Conservation (phyloP, 805 yeast genomes). For the Saturnispora silvae region DNA sequence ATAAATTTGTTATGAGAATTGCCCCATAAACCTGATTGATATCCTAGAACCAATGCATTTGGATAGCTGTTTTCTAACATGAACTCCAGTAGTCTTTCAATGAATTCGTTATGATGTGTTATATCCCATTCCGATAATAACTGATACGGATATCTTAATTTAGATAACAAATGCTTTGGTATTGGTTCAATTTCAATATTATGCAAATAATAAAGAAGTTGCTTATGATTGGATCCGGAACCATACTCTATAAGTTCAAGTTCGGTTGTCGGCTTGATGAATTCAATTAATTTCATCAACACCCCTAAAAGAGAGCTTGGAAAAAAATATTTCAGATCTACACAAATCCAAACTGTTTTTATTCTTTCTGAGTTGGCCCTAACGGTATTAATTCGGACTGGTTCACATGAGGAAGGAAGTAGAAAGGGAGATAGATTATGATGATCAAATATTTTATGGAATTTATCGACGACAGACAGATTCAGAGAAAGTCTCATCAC, state of each 20-base stretch:
- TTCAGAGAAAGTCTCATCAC: slow-evolving; percentile 16
- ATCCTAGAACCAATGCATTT: slow-evolving; percentile 36
- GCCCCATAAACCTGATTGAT: slow-evolving; percentile 23
- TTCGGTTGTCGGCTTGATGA: not conserved
- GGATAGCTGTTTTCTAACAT: slow-evolving; percentile 22
- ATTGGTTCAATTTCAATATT: not conserved
- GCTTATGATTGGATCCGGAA: slow-evolving; percentile 6
- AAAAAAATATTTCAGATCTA: too few relatives aligned
- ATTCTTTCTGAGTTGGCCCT: too few relatives aligned
- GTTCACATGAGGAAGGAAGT: too few relatives aligned
- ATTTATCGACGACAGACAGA: slow-evolving; percentile 32
- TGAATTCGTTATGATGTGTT: slow-evolving; percentile 24
- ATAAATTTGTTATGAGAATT: slow-evolving; percentile 15
- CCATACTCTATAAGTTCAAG: slow-evolving; percentile 5
- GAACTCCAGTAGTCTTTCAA: slow-evolving; percentile 32
- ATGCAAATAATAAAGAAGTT: not conserved
- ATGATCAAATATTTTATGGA: slow-evolving; percentile 29
- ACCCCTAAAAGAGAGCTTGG: too few relatives aligned
- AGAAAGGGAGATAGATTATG: slow-evolving; percentile 30
- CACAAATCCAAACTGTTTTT: too few relatives aligned
- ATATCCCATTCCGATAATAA: slow-evolving; percentile 7
- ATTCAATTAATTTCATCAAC: slow-evolving; percentile 1
- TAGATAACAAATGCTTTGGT: not conserved
- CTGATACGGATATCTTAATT: slow-evolving; percentile 5
- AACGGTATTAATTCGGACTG: too few relatives aligned